A percentile compares a stretch with the other conserved stretches of the same genome.
Conservation (phyloP, 139 green algal genomes). For the Volvox reticuliferus region DNA sequence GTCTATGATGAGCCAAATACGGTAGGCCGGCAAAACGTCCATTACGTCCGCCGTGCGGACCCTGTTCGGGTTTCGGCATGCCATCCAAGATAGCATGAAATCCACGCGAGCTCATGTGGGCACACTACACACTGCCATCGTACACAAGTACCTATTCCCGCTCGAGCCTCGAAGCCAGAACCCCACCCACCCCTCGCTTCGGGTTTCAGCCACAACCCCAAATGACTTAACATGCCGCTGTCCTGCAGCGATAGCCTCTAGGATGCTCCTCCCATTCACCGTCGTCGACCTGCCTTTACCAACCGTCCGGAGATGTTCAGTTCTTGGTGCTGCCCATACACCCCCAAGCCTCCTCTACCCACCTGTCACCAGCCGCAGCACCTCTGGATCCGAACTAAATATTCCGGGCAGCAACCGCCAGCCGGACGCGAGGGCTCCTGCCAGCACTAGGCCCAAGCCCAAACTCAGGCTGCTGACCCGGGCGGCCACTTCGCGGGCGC, state of each 20-base stretch:
- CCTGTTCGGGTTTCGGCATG: no score
- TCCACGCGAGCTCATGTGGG: no score
- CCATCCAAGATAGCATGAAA: no score
- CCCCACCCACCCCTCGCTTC: no score
- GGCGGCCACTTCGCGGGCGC: conserved; percentile 46
- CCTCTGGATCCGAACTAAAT: conserved; percentile 72
- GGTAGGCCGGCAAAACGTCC: no score
- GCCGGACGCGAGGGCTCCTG: conserved; percentile 47
- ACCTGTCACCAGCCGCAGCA: conserved; percentile 59
- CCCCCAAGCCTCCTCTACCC: not conserved
- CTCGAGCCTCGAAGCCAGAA: no score
- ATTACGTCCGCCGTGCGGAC: no score
- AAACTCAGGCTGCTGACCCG: not conserved
- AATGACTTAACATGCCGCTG: not conserved
- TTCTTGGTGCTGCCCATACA: not conserved
- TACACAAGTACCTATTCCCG: no score
- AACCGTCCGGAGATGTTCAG: no score
- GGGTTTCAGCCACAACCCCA: not conserved
- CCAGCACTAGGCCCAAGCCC: conserved; percentile 65
- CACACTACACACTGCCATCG: no score
- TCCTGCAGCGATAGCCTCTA: not conserved
- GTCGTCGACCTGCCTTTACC: no score
- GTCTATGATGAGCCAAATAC: no score
- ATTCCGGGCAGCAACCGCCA: conserved; percentile 23
- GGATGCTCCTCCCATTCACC: not conserved